A percentile compares a stretch with the other conserved stretches of the same genome.
Evolutionary conservation across 768 basidiomycete genomes (phyloP).

Genomic region (Infundibulicybe gibba): DNA sequence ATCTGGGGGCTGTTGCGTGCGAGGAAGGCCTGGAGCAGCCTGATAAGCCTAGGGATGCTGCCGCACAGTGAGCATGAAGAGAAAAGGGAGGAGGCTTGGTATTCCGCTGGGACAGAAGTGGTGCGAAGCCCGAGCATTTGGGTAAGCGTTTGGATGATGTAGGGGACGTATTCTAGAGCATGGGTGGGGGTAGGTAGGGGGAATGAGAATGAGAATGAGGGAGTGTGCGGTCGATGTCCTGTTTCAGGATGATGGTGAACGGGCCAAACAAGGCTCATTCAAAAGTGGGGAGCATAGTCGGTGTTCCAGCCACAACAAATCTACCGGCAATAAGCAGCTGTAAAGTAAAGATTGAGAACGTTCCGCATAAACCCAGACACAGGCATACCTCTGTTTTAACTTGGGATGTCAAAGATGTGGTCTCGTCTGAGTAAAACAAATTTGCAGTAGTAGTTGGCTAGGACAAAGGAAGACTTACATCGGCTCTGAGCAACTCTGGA

Average conservation of each 20-base stretch:
- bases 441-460: no score
- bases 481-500: no score
- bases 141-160: slow-evolving; percentile 93
- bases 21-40: slow-evolving; percentile 85
- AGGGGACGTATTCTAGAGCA: slow-evolving; percentile 98
- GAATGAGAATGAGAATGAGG: neutral
- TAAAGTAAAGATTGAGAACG: no score
- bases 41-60: slow-evolving; percentile 94
- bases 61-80: slow-evolving; percentile 86
- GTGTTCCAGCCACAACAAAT: no score
- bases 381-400: no score
- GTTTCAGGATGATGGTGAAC: slow-evolving; percentile 82
- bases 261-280: slow-evolving; percentile 82
- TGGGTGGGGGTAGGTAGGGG: slow-evolving; percentile 1
- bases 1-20: slow-evolving; percentile 65
- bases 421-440: no score
- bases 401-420: no score
- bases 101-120: slow-evolving; percentile 64
- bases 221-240: slow-evolving; percentile 85
- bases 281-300: slow-evolving; percentile 68
- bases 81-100: slow-evolving; percentile 74
- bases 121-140: slow-evolving; percentile 89
- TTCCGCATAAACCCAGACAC: no score
- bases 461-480: no score
- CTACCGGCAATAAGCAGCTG: no score